A percentile compares a stretch with the other conserved stretches of the same genome.
These are phyloP conservation scores for Chytriomyces sp. DNA, from an alignment of 192 early-diverging fungal species.

Conservation along the genomic window DNA sequence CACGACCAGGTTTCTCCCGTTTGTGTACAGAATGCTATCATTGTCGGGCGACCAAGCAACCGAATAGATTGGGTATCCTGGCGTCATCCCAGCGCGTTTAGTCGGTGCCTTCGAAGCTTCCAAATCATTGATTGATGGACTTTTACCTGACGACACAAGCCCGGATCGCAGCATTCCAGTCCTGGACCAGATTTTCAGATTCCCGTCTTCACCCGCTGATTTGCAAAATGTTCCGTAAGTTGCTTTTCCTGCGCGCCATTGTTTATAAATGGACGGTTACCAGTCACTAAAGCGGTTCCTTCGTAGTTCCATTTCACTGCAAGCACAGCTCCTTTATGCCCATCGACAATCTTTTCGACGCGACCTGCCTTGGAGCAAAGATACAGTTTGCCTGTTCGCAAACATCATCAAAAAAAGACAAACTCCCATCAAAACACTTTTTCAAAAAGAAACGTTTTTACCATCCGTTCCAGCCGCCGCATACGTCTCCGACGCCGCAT, in stretches of 20 bases:
- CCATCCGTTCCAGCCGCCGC: conserved; percentile 62
- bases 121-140: not conserved
- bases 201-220: conserved; percentile 62
- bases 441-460: conserved; percentile 25
- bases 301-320: conserved; percentile 62
- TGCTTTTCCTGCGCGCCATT: not conserved
- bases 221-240: too few species aligned
- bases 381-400: conserved; percentile 57
- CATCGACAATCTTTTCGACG: conserved; percentile 63
- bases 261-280: conserved; percentile 17
- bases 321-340: conserved; percentile 60
- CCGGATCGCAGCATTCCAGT: conserved; percentile 66
- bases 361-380: conserved; percentile 57
- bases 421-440: not conserved
- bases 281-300: conserved; percentile 59
- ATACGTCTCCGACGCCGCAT: conserved; percentile 50
- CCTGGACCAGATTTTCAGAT: conserved; percentile 63
- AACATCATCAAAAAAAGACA: conserved; percentile 9
- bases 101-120: not conserved
- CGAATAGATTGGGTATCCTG: conserved; percentile 59
- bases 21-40: conserved; percentile 57
- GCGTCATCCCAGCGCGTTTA: not conserved
- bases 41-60: conserved; percentile 62
- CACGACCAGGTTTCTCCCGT: conserved; percentile 58
- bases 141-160: conserved; percentile 40